Evolutionary conservation across 495 filamentous ascomycete species (phyloP), one percentile per base, ranked within the genome.

Genomic region (Aspergillus egyptiacus): DNA sequence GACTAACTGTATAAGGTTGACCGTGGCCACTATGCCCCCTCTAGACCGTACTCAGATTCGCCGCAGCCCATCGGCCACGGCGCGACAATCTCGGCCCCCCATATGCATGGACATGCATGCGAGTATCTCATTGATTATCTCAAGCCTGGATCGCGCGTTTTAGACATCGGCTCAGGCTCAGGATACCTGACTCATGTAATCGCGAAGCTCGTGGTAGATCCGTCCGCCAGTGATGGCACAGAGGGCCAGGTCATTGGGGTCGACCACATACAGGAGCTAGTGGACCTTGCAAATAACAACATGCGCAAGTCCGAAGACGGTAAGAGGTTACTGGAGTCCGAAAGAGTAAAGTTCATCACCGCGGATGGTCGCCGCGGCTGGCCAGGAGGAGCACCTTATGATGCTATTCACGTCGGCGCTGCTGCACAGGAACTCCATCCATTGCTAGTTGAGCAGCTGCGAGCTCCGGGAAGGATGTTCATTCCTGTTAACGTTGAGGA

Each of bases 391-490:
- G 82, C 76, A 23, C 81, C 80, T 27, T 86, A 83, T 56, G 91
- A 98, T 76, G 93, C 88, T 7, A 96, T 99, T 48, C 93, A 97
- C 64, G 93, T 99, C 8, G 93, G 93, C 0, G 93, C 93, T 2
- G 89, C 89, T 18, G 91, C 94, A 11, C 75, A 68, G 54, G 74
- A 77, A 56, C 68, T 94, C 38, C 91, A 96, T 61, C 58, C 77
- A 30, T 74, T 76, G 53, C 64, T 99, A 56, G 64, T 95, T 37
- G 78, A 84, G 33, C 93, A 97, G 66, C 68, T 98, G 57, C 80
- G 78, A 51, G 72, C 77, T 4, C 91, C 91, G 0, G 93, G 93
- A 13, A 69, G 78, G 46, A 80, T 94, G 73, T 94, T 95, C 63
- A 91, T 95, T 5, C 93, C 93, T 0, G 86, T 99, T 1, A 86